Evolutionary conservation across 352 stramenopile genomes (phyloP), one percentile per base, ranked within the genome.

Genomic region (Globisporangium paroecandrum): DNA sequence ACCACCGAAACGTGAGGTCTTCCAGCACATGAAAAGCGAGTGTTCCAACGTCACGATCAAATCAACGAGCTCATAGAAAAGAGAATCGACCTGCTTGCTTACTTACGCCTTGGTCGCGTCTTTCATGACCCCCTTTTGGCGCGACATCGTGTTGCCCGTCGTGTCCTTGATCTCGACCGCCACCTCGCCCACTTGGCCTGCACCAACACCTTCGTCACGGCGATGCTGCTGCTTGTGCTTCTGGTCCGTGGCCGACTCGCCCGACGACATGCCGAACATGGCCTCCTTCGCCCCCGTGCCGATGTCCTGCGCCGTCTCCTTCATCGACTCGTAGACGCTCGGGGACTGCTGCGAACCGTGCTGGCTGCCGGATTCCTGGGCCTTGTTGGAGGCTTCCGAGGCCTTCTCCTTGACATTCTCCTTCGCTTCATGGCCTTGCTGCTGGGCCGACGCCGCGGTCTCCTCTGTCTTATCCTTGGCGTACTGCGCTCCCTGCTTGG

Each of bases 101-200:
- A 4, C 57, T 54, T 58, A 64, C 56, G 58, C 57, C 60, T 55
- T 58, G 6, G 68, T 66, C 64, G 67, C 66, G 3, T 74, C 65
- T 61, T 78, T 58, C 54, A 74, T 67, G 36, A 71, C 66, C 12
- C 66, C 43, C 49, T 63, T 69, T 0, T 62, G 57, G 66, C 76
- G 72, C 20, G 69, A 74, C 58, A 61, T 56, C 55, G 51, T 71
- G 58, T 74, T 61, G 24, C 38, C 51, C 22, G 55, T 27, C 24
- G 54, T 56, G 32, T 69, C 58, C 60, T 71, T 68, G 15, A 60
- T 29, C 27, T 72, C 65, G 22, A 67, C 64, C 13, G 49, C 68
- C 32, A 53, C 71, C 4, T 81, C 51, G 10, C 22, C 18, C 10
- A 58, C 51, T 4, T 58, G 9, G 3, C 36, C 36, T 3, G 36